Percentiles rank a stretch among this genome's conserved stretches.
phyloP scores from a whole-genome alignment of 116 monocot species.

The Iris pallida region DNA sequence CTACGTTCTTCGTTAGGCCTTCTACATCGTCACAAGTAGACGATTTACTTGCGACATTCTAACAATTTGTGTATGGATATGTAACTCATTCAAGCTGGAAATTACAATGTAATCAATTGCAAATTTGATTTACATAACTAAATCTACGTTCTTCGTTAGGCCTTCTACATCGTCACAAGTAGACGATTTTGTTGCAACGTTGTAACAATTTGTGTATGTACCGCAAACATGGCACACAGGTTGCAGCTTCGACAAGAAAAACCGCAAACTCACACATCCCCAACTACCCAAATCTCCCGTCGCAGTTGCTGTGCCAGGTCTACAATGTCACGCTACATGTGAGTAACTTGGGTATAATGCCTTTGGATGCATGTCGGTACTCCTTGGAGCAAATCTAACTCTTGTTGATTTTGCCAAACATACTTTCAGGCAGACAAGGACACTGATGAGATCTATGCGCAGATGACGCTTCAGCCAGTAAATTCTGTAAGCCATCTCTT shows the following conservation, averaged over 20 bases:
- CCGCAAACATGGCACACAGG: slow-evolving; percentile 25
- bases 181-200: background rate
- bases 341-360: slow-evolving; percentile 2
- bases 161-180: background rate
- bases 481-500: slow-evolving; percentile 61
- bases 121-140: background rate
- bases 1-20: background rate
- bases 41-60: background rate
- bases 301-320: slow-evolving; percentile 93
- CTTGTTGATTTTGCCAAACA: background rate
- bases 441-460: slow-evolving; percentile 93
- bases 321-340: slow-evolving; percentile 88
- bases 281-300: slow-evolving; percentile 71
- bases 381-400: background rate
- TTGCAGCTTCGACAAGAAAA: slow-evolving; percentile 72
- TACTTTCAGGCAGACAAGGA: slow-evolving; percentile 80
- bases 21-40: background rate
- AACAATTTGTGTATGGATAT: background rate
- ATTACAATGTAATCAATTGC: too few species aligned
- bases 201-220: background rate
- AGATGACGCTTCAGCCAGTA: slow-evolving; percentile 92
- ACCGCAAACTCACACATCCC: slow-evolving; percentile 62
- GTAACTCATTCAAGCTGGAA: background rate
- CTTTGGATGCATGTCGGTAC: background rate
- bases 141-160: background rate